Evolutionary conservation across 108 stramenopile species (phyloP).

Genomic region (Pseudonitzschia pungens): DNA sequence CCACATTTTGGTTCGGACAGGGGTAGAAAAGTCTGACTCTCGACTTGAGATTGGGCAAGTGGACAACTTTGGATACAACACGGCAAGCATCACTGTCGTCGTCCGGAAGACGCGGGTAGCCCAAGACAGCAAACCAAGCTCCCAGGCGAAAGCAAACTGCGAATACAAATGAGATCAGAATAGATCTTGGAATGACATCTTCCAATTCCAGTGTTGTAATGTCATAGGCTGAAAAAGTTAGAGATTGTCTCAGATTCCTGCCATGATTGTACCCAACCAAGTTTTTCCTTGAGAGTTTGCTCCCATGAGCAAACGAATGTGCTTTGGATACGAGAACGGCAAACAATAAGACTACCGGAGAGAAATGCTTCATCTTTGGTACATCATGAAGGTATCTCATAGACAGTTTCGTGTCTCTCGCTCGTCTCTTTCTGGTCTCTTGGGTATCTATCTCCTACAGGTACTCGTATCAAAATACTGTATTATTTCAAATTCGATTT

Average conservation of each 20-base stretch:
- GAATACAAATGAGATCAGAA: background rate
- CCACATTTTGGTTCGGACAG: background rate
- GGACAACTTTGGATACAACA: slow-evolving; percentile 1
- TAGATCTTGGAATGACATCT: background rate
- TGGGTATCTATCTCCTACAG: no score
- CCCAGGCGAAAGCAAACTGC: background rate
- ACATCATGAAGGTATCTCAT: no score
- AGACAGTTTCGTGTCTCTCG: no score
- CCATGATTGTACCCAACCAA: background rate
- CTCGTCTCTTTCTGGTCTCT: no score
- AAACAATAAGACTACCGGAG: background rate
- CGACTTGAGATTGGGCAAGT: background rate
- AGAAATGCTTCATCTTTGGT: no score
- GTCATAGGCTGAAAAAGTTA: background rate
- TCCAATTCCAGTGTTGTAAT: background rate
- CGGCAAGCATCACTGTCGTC: background rate
- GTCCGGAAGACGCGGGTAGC: slow-evolving; percentile 1
- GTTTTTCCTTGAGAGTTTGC: background rate
- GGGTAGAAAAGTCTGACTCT: slow-evolving; percentile 6
- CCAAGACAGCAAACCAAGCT: slow-evolving; percentile 4
- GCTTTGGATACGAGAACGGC: background rate
- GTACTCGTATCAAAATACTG: no score
- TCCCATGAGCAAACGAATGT: background rate
- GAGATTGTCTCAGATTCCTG: background rate
- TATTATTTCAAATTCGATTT: no score